Base-by-base conservation (phyloP, 345 rosid species). In the Eucalyptus albens region DNA sequence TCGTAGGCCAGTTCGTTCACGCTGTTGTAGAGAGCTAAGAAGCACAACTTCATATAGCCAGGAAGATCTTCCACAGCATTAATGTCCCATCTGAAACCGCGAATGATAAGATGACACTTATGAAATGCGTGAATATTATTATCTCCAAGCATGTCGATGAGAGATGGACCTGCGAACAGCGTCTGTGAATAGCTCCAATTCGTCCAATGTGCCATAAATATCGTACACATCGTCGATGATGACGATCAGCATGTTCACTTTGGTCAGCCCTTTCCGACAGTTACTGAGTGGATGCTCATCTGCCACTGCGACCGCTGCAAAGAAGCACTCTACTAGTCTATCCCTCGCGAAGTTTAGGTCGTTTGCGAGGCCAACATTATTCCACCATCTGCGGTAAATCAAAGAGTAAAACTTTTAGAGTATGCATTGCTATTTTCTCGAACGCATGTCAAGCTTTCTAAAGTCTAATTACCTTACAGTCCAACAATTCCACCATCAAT, bases 291-390 rank as follows among this genome's bases (percentile, higher is more conserved):
- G 90, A 22, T 93, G 94, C 27, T 91, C 89, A 27, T 42, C 59
- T 15, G 85, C 86, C 69, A 94, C 77, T 45, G 93, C 95, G 13
- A 91, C 89, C 0, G 90, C 51, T 93, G 94, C 92, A 50, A 93
- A 87, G 91, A 93, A 88, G 91, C 95, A 92, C 86, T 94, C 94
- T 93, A 92, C 69, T 40, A 92, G 88, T 83, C 95, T 92, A 86
- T 93, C 93, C 89, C 94, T 90, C 11, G 94, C 91, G 56, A 94
- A 94, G 26, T 62, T 69, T 88, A 92, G 24, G 31, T 90, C 88
- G 40, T 44, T 91, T 11, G 85, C 88, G 16, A 94, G 87, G 44
- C 89, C 87, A 44, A 91, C 86, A n/a, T 55, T 80, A 11, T 55
- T 65, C 96, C 94, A 92, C 95, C 95, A 92, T 90, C 94, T 92